These are phyloP conservation scores for Kazachstania martiniae DNA, from an alignment of 805 yeast species.

Conservation along the genomic window DNA sequence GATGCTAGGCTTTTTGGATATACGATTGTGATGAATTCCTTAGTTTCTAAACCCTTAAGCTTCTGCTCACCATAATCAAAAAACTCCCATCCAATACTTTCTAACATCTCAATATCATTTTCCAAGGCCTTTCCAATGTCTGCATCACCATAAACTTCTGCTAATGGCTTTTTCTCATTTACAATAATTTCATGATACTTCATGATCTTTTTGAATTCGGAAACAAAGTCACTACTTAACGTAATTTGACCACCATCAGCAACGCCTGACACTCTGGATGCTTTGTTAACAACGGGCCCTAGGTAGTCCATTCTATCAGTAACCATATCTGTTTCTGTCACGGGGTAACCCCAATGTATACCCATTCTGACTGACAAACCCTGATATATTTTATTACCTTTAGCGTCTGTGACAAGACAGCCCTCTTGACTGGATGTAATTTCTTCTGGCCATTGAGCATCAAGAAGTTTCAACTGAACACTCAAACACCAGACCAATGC, in stretches of 20 bases:
- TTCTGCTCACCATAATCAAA: slow-evolving; percentile 75
- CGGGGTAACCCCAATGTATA: slow-evolving; percentile 96
- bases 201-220: slow-evolving; percentile 54
- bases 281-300: slow-evolving; percentile 96
- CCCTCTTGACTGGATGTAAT: slow-evolving; percentile 80
- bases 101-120: slow-evolving; percentile 51
- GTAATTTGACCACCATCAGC: slow-evolving; percentile 99
- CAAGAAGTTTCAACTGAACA: slow-evolving; percentile 73
- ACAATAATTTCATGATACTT: slow-evolving; percentile 27
- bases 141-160: slow-evolving; percentile 36
- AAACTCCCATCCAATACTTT: slow-evolving; percentile 57
- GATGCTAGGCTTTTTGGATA: slow-evolving; percentile 58
- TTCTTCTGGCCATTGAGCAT: slow-evolving; percentile 94
- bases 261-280: slow-evolving; percentile 84
- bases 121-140: slow-evolving; percentile 47
- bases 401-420: slow-evolving; percentile 57
- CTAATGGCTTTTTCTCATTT: slow-evolving; percentile 19
- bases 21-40: slow-evolving; percentile 71
- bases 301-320: slow-evolving; percentile 97
- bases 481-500: slow-evolving; percentile 92
- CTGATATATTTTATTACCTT: slow-evolving; percentile 52
- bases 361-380: slow-evolving; percentile 98
- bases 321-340: slow-evolving; percentile 87
- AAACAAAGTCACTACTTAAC: slow-evolving; percentile 68
- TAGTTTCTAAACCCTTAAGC: slow-evolving; percentile 88